Evolutionary conservation across 352 stramenopile genomes (phyloP).

Genomic region (Globisporangium apiculatum): DNA sequence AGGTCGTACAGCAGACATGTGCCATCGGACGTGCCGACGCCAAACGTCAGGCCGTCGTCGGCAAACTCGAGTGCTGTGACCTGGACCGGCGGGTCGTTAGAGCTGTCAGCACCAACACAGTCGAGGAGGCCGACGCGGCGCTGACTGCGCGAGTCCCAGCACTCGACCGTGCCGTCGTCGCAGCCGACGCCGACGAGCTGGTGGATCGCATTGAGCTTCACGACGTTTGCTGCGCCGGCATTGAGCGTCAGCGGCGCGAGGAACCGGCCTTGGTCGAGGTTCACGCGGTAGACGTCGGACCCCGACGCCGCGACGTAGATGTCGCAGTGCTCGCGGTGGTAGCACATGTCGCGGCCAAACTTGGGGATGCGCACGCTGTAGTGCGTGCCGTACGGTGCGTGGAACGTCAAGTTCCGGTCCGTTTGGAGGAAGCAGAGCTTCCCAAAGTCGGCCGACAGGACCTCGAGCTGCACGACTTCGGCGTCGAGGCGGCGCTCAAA

Average conservation of each 20-base stretch:
- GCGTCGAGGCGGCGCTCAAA: constrained; percentile 97
- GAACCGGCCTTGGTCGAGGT: constrained; percentile 98
- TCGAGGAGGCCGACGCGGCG: constrained; percentile 65
- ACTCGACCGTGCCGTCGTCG: constrained; percentile 93
- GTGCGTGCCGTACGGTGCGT: constrained; percentile 97
- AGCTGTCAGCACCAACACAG: constrained; percentile 12
- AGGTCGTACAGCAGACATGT: constrained; percentile 96
- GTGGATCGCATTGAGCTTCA: constrained; percentile 88
- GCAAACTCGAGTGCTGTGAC: constrained; percentile 95
- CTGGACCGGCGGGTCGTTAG: constrained; percentile 35
- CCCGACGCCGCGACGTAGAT: constrained; percentile 89
- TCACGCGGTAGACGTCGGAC: constrained; percentile 94
- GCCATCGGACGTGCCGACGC: constrained; percentile 90
- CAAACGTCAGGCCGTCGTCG: constrained; percentile 92
- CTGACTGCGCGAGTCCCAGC: constrained; percentile 92
- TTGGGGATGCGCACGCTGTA: constrained; percentile 95
- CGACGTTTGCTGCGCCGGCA: constrained; percentile 77
- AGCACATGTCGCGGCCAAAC: constrained; percentile 96
- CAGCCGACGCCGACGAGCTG: constrained; percentile 88
- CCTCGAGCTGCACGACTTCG: constrained; percentile 95
- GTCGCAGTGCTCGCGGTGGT: constrained; percentile 95
- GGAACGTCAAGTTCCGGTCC: constrained; percentile 96
- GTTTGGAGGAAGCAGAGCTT: constrained; percentile 97
- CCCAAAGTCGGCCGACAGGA: constrained; percentile 95
- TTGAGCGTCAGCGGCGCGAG: constrained; percentile 74